Evolutionary conservation across 805 yeast genomes (phyloP).

Genomic region (Spathaspora arborariae): DNA sequence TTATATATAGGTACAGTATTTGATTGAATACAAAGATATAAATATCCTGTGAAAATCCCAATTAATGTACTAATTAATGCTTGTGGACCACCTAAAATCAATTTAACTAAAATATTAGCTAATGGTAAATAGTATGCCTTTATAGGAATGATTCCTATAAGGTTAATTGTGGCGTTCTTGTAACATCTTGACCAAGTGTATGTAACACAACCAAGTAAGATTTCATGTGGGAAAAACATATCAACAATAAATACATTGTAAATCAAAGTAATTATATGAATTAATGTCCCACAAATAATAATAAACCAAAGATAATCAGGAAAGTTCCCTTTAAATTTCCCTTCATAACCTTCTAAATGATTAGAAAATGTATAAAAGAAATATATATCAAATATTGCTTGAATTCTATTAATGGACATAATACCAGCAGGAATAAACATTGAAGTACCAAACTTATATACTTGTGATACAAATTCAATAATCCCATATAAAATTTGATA

Average conservation of each 20-base stretch:
- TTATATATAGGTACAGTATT: constrained; percentile 43
- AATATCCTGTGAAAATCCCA: constrained; percentile 55
- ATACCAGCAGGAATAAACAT: constrained; percentile 44
- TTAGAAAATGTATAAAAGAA: constrained; percentile 55
- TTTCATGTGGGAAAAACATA: constrained; percentile 24
- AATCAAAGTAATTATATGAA: constrained; percentile 34
- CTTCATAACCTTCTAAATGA: constrained; percentile 45
- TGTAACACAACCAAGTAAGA: constrained; percentile 52
- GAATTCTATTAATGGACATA: constrained; percentile 17
- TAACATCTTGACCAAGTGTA: constrained; percentile 60
- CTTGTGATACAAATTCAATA: constrained; percentile 24
- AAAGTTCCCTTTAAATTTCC: constrained; percentile 44
- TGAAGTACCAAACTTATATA: constrained; percentile 47
- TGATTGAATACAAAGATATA: constrained; percentile 62
- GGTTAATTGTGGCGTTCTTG: constrained; percentile 50
- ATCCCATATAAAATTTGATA: constrained; percentile 2
- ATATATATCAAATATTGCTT: constrained; percentile 46
- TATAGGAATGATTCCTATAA: constrained; percentile 49
- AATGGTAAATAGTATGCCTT: constrained; percentile 54
- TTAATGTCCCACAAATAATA: constrained; percentile 45
- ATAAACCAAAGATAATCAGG: constrained; percentile 58
- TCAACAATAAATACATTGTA: constrained; percentile 16
- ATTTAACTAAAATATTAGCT: constrained; percentile 27
- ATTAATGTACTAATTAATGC: constrained; percentile 39
- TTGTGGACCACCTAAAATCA: constrained; percentile 41